phyloP scores from a whole-genome alignment of 805 yeast genomes.

The Ogataea nakhonphanomensis region DNA sequence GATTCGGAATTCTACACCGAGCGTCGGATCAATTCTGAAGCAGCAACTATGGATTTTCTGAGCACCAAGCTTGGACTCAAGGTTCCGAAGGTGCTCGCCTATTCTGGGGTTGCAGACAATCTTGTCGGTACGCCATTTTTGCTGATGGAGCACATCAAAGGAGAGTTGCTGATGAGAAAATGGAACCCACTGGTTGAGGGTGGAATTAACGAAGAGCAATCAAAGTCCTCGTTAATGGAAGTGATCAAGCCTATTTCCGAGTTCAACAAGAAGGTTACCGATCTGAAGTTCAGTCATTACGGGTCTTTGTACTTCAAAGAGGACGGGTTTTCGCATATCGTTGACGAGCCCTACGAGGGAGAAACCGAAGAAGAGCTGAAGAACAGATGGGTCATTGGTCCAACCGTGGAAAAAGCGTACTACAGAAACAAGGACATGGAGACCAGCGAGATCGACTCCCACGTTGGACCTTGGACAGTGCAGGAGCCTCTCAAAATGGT shows the following conservation, averaged over 20 bases:
- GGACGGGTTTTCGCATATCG: conserved; percentile 45
- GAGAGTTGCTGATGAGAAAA: conserved; percentile 77
- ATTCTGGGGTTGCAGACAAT: conserved; percentile 60
- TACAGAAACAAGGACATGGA: conserved; percentile 65
- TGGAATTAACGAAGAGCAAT: conserved; percentile 44
- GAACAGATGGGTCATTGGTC: conserved; percentile 86
- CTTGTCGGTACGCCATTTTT: conserved; percentile 71
- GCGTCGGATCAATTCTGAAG: conserved; percentile 79
- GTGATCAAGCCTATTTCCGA: conserved; percentile 75
- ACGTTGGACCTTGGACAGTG: conserved; percentile 76
- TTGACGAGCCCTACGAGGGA: conserved; percentile 48
- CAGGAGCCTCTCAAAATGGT: conserved; percentile 60
- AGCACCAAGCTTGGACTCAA: conserved; percentile 57
- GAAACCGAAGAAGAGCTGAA: conserved; percentile 53
- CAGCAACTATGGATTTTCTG: conserved; percentile 87
- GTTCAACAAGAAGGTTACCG: conserved; percentile 25
- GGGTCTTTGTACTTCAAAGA: conserved; percentile 82
- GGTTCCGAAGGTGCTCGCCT: conserved; percentile 72
- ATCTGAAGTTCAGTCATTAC: conserved; percentile 60
- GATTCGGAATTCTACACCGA: conserved; percentile 63
- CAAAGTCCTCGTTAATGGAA: conserved; percentile 47
- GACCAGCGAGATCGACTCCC: conserved; percentile 45
- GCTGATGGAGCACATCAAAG: conserved; percentile 74
- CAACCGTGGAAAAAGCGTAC: conserved; percentile 75
- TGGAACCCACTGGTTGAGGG: conserved; percentile 85